These are phyloP conservation scores for Ceratocystis destructans DNA, from an alignment of 2,329 filamentous ascomycete genomes.

Conservation along the genomic window DNA sequence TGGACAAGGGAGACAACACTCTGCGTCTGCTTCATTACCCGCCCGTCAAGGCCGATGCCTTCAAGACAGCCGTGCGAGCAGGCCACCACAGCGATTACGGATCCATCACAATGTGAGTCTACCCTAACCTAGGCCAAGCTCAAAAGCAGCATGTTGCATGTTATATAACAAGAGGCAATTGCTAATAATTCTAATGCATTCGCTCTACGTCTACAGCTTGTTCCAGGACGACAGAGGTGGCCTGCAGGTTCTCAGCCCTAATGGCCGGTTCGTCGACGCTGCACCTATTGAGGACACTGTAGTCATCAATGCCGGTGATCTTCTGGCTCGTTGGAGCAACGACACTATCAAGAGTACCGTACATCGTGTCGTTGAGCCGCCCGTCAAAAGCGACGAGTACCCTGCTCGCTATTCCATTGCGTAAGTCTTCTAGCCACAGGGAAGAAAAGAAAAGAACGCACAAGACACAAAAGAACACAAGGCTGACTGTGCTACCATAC, in stretches of 20 bases:
- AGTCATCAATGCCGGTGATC: slow-evolving; percentile 78
- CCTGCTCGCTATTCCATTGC: slow-evolving; percentile 77
- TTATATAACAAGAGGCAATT: not conserved
- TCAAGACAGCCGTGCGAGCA: slow-evolving; percentile 58
- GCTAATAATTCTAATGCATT: not conserved
- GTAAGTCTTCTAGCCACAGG: slow-evolving; percentile 32
- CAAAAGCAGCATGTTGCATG: not conserved
- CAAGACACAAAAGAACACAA: not conserved
- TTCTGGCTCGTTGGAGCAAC: slow-evolving; percentile 80
- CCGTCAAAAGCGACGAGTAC: slow-evolving; percentile 45
- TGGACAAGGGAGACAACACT: slow-evolving; percentile 56
- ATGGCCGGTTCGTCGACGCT: slow-evolving; percentile 66
- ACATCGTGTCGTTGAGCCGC: slow-evolving; percentile 81
- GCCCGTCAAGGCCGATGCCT: slow-evolving; percentile 49
- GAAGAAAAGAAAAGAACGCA: not conserved
- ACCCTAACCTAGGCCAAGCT: not conserved
- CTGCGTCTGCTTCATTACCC: slow-evolving; percentile 68
- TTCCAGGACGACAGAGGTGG: slow-evolving; percentile 47
- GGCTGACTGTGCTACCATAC: not conserved
- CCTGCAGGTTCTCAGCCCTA: slow-evolving; percentile 51
- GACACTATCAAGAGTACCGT: slow-evolving; percentile 82
- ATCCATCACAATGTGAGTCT: slow-evolving; percentile 37
- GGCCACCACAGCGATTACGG: slow-evolving; percentile 62
- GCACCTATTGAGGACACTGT: slow-evolving; percentile 69
- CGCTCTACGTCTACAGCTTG: slow-evolving; percentile 24